phyloP scores from a whole-genome alignment of 352 stramenopile genomes.

The Vaucheria bursata region DNA sequence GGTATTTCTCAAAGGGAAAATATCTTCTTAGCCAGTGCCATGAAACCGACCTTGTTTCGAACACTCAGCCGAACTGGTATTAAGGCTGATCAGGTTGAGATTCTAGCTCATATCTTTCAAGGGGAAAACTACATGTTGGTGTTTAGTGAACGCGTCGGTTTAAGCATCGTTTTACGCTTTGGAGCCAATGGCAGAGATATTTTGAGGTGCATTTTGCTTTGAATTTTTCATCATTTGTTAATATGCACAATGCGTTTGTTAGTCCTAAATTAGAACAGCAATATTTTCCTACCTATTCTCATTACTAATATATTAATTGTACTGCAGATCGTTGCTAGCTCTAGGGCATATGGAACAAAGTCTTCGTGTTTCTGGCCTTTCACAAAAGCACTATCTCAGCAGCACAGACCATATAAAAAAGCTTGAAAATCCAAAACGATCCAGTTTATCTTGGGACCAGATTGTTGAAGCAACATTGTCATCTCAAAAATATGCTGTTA shows the following conservation, averaged over 20 bases:
- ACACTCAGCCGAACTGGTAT: constrained; percentile 1
- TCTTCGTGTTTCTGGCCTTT: constrained; percentile 6
- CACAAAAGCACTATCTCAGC: neutral
- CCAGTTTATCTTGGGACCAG: neutral
- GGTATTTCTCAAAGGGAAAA: constrained; percentile 28
- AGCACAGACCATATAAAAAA: too few relatives aligned
- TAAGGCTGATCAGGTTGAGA: neutral
- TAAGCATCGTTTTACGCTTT: constrained; percentile 32
- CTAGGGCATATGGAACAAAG: constrained; percentile 21
- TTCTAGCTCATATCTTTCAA: constrained; percentile 9
- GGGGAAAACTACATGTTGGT: constrained; percentile 33
- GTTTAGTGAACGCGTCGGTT: neutral
- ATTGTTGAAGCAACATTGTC: neutral
- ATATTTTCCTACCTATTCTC: too few relatives aligned
- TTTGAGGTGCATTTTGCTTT: too few relatives aligned
- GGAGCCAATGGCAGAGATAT: constrained; percentile 21
- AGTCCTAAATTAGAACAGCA: too few relatives aligned
- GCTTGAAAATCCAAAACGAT: neutral
- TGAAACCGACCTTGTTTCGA: constrained; percentile 27
- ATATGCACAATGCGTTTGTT: too few relatives aligned
- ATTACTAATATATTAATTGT: too few relatives aligned
- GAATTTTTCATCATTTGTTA: too few relatives aligned
- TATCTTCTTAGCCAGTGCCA: constrained; percentile 30
- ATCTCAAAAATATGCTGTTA: neutral
- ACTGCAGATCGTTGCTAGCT: constrained; percentile 25